A percentile compares a stretch with the other conserved stretches of the same genome.
phyloP scores from a whole-genome alignment of 768 basidiomycete species.

The Podaxis rugospora region DNA sequence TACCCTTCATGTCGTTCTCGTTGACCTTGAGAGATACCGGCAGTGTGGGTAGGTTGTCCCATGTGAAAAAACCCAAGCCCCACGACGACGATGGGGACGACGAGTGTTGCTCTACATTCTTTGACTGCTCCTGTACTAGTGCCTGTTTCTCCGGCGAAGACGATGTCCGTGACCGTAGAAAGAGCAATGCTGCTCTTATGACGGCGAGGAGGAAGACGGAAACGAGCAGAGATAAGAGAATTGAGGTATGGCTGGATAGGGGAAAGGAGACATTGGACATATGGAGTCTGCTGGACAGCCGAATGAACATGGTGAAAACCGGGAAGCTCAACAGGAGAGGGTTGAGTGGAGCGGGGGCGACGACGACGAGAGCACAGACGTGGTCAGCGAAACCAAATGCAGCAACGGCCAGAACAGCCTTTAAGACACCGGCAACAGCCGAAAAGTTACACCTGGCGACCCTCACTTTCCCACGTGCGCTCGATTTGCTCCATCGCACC shows the following conservation, averaged over 20 bases:
- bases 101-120: slow-evolving; percentile 11
- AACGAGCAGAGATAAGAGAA: slow-evolving; percentile 13
- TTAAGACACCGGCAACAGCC: slow-evolving; percentile 1
- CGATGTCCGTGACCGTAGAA: slow-evolving; percentile 16
- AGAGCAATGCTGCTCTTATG: slow-evolving; percentile 19
- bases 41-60: slow-evolving; percentile 24
- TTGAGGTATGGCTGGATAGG: slow-evolving; percentile 8
- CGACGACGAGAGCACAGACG: slow-evolving; percentile 11
- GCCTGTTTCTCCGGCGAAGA: slow-evolving; percentile 18
- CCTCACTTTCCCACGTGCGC: slow-evolving; percentile 2
- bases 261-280: slow-evolving; percentile 13
- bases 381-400: slow-evolving; percentile 3
- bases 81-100: slow-evolving; percentile 15
- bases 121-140: slow-evolving; percentile 13
- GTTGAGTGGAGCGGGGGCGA: slow-evolving; percentile 13
- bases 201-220: slow-evolving; percentile 20
- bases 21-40: slow-evolving; percentile 13
- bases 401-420: slow-evolving; percentile 1
- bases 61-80: slow-evolving; percentile 26
- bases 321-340: slow-evolving; percentile 19
- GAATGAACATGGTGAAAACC: slow-evolving; percentile 21
- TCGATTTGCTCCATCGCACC: neutral
- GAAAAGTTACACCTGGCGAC: neutral
- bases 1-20: slow-evolving; percentile 8
- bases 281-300: slow-evolving; percentile 22